These are phyloP conservation scores for Uronychia setigera DNA, from an alignment of 73 alveolate genomes.

Conservation along the genomic window DNA sequence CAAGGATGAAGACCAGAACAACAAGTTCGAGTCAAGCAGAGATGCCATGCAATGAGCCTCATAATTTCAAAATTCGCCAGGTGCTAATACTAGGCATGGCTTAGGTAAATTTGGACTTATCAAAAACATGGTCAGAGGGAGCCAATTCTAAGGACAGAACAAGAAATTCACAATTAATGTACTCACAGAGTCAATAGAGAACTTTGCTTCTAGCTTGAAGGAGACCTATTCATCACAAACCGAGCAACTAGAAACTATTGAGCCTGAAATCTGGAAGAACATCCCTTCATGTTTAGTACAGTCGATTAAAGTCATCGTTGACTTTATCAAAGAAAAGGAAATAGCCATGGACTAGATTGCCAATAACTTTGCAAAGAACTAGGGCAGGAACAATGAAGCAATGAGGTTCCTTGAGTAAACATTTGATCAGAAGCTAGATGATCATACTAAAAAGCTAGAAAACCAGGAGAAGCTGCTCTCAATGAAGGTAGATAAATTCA, in stretches of 20 bases:
- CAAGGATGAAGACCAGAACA: no score
- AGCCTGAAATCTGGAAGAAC: neutral
- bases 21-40: no score
- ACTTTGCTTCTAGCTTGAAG: neutral
- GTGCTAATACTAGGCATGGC: no score
- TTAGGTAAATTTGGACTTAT: no score
- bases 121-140: no score
- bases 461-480: neutral
- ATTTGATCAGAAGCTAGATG: neutral
- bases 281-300: neutral
- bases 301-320: neutral
- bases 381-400: neutral
- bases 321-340: neutral
- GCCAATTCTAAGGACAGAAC: no score
- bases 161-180: no score
- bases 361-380: neutral
- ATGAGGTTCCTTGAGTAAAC: neutral
- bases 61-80: no score
- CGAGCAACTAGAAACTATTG: neutral
- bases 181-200: neutral
- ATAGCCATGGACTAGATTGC: neutral
- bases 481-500: neutral
- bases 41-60: no score
- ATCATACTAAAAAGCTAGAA: neutral
- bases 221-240: neutral